phyloP scores from a whole-genome alignment of 2,329 filamentous ascomycete species.

The Exophiala viscosa region DNA sequence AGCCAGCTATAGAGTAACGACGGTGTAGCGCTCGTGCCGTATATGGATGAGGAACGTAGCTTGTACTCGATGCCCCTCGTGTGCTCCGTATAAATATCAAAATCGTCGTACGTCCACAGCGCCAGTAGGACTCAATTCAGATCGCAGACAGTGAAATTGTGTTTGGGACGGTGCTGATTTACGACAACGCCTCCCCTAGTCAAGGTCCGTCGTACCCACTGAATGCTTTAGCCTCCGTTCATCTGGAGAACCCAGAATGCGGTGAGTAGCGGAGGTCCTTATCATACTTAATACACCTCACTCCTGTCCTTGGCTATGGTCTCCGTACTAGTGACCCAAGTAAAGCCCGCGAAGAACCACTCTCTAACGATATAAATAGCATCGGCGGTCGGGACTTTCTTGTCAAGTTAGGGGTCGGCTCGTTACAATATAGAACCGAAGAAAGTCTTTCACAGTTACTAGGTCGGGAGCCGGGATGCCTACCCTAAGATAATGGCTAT shows the following conservation, averaged over 20 bases:
- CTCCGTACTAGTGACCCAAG: slow-evolving; percentile 10
- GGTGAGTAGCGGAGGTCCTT: neutral
- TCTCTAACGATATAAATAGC: slow-evolving; percentile 9
- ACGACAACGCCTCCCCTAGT: slow-evolving; percentile 15
- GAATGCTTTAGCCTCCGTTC: neutral
- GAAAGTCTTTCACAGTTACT: slow-evolving; percentile 23
- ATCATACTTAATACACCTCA: slow-evolving; percentile 20
- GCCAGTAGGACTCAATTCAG: slow-evolving; percentile 10
- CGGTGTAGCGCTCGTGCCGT: no score
- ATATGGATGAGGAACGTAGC: slow-evolving; percentile 15
- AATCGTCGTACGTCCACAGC: slow-evolving; percentile 19
- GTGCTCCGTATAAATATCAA: slow-evolving; percentile 21
- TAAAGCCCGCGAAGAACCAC: slow-evolving; percentile 22
- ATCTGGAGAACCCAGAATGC: neutral
- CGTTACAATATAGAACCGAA: slow-evolving; percentile 17
- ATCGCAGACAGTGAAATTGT: slow-evolving; percentile 17
- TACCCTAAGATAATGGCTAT: neutral
- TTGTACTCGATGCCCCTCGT: slow-evolving; percentile 14
- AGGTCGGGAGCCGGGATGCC: slow-evolving; percentile 9
- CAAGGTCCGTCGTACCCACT: slow-evolving; percentile 15
- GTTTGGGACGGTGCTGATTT: slow-evolving; percentile 19
- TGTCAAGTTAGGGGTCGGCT: slow-evolving; percentile 7
- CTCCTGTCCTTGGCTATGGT: slow-evolving; percentile 14
- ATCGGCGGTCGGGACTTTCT: slow-evolving; percentile 14
- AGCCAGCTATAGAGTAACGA: no score